A percentile compares a stretch with the other conserved stretches of the same genome.
Evolutionary conservation across 345 rosid species (phyloP).

Genomic region (Abelmoschus esculentus): DNA sequence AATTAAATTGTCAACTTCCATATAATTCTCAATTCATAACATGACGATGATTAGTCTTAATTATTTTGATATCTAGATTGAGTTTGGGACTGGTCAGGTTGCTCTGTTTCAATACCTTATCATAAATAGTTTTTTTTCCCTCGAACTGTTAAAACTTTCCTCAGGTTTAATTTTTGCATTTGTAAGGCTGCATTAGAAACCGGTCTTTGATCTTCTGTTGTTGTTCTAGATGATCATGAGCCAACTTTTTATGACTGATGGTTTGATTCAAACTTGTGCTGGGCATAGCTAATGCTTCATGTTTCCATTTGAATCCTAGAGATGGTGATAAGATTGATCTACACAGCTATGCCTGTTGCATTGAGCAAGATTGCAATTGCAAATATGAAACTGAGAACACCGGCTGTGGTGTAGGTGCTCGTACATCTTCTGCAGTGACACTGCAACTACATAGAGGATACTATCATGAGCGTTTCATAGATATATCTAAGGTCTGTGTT

Average conservation of each 20-base stretch:
- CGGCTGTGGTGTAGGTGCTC: not conserved
- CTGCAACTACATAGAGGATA: slow-evolving; percentile 61
- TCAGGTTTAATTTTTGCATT: not conserved
- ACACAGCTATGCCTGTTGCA: slow-evolving; percentile 41
- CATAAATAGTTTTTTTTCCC: not conserved
- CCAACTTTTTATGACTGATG: not conserved
- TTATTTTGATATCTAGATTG: not conserved
- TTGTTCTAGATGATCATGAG: not conserved
- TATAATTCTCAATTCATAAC: not conserved
- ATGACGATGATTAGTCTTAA: not conserved
- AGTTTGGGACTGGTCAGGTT: not conserved
- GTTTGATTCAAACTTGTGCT: not conserved
- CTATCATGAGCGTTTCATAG: slow-evolving; percentile 63
- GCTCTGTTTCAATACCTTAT: not conserved
- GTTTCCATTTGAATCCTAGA: slow-evolving; percentile 27
- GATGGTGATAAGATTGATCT: slow-evolving; percentile 55
- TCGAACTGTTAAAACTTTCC: not conserved
- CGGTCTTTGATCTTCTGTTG: not conserved
- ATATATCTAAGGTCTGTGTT: slow-evolving; percentile 41
- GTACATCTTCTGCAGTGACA: slow-evolving; percentile 33
- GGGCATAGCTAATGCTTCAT: not conserved
- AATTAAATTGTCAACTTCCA: not conserved
- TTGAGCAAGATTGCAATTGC: slow-evolving; percentile 53
- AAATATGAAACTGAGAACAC: slow-evolving; percentile 28
- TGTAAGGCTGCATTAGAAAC: not conserved